Conservation (phyloP, 768 basidiomycete species). For the Tulasnella sp. region DNA sequence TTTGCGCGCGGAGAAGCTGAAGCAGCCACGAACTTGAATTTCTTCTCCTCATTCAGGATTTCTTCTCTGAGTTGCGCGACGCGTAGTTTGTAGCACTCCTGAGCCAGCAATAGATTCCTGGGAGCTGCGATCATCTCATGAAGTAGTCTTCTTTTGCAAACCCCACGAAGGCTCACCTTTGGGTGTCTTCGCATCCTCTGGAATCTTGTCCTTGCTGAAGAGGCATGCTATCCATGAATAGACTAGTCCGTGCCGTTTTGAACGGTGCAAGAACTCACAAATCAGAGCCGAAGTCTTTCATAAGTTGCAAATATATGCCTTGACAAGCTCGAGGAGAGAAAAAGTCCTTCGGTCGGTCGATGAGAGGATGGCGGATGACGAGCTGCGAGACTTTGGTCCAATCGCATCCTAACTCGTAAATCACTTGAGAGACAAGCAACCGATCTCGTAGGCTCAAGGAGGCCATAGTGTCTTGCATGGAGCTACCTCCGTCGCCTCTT, state of each 20-base stretch:
- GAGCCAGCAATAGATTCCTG: constrained; percentile 57
- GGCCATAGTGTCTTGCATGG: constrained; percentile 1
- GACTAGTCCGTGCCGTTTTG: constrained; percentile 12
- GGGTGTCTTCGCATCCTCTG: constrained; percentile 40
- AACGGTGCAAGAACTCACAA: constrained; percentile 34
- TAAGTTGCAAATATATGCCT: constrained; percentile 51
- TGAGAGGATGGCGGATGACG: constrained; percentile 60
- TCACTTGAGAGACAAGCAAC: constrained; percentile 76
- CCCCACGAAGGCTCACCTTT: constrained; percentile 36
- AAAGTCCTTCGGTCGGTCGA: constrained; percentile 49
- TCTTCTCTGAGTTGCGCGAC: constrained; percentile 60
- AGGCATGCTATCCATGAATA: constrained; percentile 16
- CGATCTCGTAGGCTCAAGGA: constrained; percentile 41
- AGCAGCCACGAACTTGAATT: constrained; percentile 52
- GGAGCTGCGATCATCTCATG: constrained; percentile 37
- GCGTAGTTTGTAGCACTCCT: constrained; percentile 60
- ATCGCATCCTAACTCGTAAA: constrained; percentile 64
- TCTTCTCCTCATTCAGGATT: constrained; percentile 60
- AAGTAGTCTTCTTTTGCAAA: neutral
- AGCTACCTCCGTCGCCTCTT: neutral
- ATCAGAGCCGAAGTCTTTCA: constrained; percentile 58
- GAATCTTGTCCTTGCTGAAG: constrained; percentile 25
- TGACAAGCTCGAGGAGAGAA: constrained; percentile 68
- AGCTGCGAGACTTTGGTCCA: constrained; percentile 61
- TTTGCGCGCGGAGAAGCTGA: neutral